Percentiles rank a stretch among this genome's conserved stretches.
These are phyloP conservation scores for Pulveroboletus sp. DNA, from an alignment of 768 basidiomycete genomes.

Conservation along the genomic window DNA sequence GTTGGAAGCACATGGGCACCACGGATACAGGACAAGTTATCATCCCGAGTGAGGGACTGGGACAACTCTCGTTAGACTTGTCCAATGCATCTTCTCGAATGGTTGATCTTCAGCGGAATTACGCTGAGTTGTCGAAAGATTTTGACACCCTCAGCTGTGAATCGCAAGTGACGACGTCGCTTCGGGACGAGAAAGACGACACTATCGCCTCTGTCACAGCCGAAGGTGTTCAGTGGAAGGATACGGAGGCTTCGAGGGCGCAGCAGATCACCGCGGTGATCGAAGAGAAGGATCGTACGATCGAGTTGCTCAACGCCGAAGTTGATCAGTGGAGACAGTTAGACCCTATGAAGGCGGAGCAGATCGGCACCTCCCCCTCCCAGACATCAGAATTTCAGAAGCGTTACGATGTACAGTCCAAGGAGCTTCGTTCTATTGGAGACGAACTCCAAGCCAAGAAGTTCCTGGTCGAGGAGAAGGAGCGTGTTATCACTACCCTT, in stretches of 20 bases:
- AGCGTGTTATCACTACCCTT: too few species aligned
- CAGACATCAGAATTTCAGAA: too few species aligned
- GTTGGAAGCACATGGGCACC: background rate
- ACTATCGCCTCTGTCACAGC: background rate
- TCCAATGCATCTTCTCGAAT: conserved; percentile 1
- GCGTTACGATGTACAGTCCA: too few species aligned
- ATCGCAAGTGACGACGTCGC: background rate
- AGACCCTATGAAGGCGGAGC: background rate
- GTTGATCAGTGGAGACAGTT: background rate
- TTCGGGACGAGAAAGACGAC: background rate
- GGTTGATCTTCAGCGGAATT: background rate
- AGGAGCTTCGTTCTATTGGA: too few species aligned
- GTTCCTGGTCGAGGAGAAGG: too few species aligned
- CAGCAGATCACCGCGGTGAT: background rate
- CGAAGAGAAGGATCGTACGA: background rate
- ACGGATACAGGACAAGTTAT: background rate
- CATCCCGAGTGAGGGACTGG: conserved; percentile 2
- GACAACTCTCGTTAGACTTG: background rate
- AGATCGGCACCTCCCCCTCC: too few species aligned
- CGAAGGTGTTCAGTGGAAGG: background rate
- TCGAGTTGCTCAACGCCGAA: background rate
- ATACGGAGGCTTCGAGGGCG: background rate
- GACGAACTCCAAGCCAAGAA: too few species aligned
- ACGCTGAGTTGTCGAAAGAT: background rate
- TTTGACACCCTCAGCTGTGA: background rate